Conservation (phyloP, 2,329 filamentous ascomycete genomes). For the Phaeomoniella chlamydospora region DNA sequence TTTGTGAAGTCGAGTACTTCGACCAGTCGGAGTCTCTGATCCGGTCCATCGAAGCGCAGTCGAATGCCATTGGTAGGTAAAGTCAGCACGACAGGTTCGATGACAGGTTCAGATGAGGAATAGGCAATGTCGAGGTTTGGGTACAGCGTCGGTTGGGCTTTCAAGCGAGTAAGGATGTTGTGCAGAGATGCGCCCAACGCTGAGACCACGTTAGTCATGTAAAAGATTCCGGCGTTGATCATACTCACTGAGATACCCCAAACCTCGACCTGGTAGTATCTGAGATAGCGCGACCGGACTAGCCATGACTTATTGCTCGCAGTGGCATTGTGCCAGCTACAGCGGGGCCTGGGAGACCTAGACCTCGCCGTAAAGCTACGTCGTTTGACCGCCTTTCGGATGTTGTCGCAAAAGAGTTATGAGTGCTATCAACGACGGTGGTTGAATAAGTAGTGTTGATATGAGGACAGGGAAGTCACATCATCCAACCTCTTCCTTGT, state of each 20-base stretch:
- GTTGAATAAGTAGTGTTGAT: too few species aligned
- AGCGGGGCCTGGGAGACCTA: background rate
- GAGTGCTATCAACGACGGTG: too few species aligned
- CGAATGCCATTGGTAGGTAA: constrained; percentile 79
- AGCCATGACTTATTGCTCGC: constrained; percentile 16
- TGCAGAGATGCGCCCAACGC: constrained; percentile 84
- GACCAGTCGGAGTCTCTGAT: constrained; percentile 80
- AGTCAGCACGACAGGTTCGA: constrained; percentile 57
- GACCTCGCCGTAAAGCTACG: too few species aligned
- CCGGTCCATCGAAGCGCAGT: constrained; percentile 81
- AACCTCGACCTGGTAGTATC: constrained; percentile 50
- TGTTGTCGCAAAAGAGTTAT: too few species aligned
- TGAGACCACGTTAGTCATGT: constrained; percentile 19
- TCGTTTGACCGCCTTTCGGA: too few species aligned
- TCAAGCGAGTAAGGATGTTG: constrained; percentile 74
- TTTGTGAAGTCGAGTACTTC: constrained; percentile 85
- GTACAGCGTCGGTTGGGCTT: constrained; percentile 71
- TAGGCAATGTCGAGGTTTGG: constrained; percentile 73
- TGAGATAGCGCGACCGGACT: constrained; percentile 32
- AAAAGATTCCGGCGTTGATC: constrained; percentile 2
- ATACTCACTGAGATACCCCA: constrained; percentile 43
- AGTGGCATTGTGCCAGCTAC: background rate
- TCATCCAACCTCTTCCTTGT: too few species aligned
- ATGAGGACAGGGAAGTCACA: too few species aligned
- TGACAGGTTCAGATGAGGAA: constrained; percentile 59